Evolutionary conservation across 768 basidiomycete genomes (phyloP).

Genomic region (Trametopsis cervina): DNA sequence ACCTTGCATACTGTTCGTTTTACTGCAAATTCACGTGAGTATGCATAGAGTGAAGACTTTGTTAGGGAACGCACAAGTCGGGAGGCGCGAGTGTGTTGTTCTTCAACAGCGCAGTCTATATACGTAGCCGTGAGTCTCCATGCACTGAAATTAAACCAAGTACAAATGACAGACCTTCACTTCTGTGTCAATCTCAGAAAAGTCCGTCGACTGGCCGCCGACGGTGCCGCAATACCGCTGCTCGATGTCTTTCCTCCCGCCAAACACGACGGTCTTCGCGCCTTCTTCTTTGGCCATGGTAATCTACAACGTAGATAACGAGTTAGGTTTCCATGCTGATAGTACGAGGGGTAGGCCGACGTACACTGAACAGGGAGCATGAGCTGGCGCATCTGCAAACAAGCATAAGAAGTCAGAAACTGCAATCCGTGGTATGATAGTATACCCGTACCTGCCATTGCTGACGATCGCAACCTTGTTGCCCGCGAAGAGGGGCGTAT

Average conservation of each 20-base stretch:
- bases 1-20: conserved; percentile 51
- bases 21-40: conserved; percentile 22
- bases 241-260: conserved; percentile 37
- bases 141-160: too few species aligned
- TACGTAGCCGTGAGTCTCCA: conserved; percentile 5
- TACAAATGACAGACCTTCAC: conserved; percentile 36
- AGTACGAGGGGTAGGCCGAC: conserved; percentile 9
- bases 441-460: conserved; percentile 42
- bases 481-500: conserved; percentile 39
- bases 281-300: conserved; percentile 56
- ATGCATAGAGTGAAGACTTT: background rate
- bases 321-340: background rate
- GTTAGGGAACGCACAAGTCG: conserved; percentile 40
- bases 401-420: background rate
- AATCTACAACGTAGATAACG: conserved; percentile 32
- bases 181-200: conserved; percentile 52
- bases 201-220: conserved; percentile 56
- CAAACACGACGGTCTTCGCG: conserved; percentile 49
- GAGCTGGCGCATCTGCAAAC: conserved; percentile 14
- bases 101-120: conserved; percentile 45
- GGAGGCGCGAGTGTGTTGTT: conserved; percentile 50
- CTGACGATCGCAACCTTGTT: conserved; percentile 46
- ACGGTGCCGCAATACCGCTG: conserved; percentile 59
- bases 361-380: conserved; percentile 23
- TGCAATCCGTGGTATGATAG: background rate